Conservation (phyloP, 306 rosid genomes). For the Medicago arabica region DNA sequence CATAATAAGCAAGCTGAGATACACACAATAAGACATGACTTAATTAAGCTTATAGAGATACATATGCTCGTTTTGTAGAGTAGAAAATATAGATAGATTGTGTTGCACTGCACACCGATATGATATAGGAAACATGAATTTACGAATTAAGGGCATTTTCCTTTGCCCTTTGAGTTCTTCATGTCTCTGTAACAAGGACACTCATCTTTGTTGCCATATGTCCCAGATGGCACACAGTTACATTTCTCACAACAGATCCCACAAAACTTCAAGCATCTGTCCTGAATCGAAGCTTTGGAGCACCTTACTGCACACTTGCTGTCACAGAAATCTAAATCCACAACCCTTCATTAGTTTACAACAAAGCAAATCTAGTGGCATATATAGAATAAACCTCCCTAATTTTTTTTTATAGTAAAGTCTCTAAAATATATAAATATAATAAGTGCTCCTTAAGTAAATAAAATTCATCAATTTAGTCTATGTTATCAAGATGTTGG, state of each 20-base stretch:
- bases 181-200: slow-evolving; percentile 87
- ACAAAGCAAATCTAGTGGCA: not conserved
- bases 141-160: slow-evolving; percentile 73
- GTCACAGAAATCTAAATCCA: slow-evolving; percentile 61
- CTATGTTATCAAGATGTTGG: too few species aligned
- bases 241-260: slow-evolving; percentile 86
- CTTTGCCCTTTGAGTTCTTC: slow-evolving; percentile 77
- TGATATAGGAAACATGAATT: not conserved
- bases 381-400: not conserved
- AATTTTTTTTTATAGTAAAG: too few species aligned
- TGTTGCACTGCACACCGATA: not conserved
- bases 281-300: slow-evolving; percentile 61
- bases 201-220: slow-evolving; percentile 84
- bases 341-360: not conserved
- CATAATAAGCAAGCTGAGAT: not conserved
- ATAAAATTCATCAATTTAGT: too few species aligned
- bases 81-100: not conserved
- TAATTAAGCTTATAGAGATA: not conserved
- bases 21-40: not conserved
- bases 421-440: too few species aligned
- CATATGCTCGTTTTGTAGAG: not conserved
- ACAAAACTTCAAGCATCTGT: slow-evolving; percentile 79
- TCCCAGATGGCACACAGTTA: slow-evolving; percentile 88
- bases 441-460: too few species aligned
- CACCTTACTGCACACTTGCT: slow-evolving; percentile 68